Evolutionary conservation across 2,329 filamentous ascomycete genomes (phyloP), one percentile per base, ranked within the genome.

Genomic region (Seiridium unicorne): DNA sequence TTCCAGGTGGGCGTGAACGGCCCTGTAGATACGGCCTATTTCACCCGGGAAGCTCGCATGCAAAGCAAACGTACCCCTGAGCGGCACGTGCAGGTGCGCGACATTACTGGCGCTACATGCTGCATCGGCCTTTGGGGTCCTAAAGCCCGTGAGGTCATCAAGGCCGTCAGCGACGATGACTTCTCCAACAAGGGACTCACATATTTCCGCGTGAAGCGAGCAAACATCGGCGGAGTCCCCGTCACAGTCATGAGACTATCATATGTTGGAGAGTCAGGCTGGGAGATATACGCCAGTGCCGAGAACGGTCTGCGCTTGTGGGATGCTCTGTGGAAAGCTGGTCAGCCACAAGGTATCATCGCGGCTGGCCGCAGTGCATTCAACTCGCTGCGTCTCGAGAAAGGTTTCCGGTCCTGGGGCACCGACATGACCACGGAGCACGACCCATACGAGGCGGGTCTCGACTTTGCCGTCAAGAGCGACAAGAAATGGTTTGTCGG

Each of bases 61-160:
- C 83, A 86, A 60, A 73, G 68, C 2, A 73, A 77, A 59, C 64
- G 66, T 0, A 72, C 65, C 1, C 77, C 82, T 0, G 69, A 66
- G 3, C 68, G 76, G 47, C 81, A 76, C 72, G 79, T 79, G 0
- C 77, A 82, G 13, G 81, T 88, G 0, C 80, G 81, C 38, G 86
- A 89, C 47, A 77, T 87, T 49, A 89, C 86, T 0, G 82, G 83
- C 1, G 80, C 77, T 3, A 87, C 84, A 0, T 88, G 85, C 66
- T 83, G 82, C 61, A 77, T 89, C 26, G 86, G 86, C 0, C 80
- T 89, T 13, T 89, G 85, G 84, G 86, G 86, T 0, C 86, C 86
- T 49, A 77, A 74, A 9, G 76, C 85, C 0, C 73, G 76, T 3
- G 79, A 85, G 2, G 79, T 88, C 0, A 76, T 88, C 44, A 66